Conservation (phyloP, 306 rosid genomes). For the Quercus suber region DNA sequence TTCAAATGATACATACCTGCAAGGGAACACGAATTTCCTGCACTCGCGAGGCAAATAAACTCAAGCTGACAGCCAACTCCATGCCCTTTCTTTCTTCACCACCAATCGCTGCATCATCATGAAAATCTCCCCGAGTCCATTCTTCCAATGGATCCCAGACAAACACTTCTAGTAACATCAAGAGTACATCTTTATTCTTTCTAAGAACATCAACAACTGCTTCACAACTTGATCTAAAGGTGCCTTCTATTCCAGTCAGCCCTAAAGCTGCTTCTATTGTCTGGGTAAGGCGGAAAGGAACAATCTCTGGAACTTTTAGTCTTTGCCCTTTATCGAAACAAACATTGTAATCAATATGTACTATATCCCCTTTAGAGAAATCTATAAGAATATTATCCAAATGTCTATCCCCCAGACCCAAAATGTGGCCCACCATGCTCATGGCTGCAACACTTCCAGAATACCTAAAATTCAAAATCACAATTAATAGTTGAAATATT, state of each 20-base stretch:
- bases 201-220: conserved; percentile 66
- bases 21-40: conserved; percentile 97
- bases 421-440: conserved; percentile 96
- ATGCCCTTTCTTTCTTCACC: conserved; percentile 98
- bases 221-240: conserved; percentile 94
- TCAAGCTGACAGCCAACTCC: conserved; percentile 98
- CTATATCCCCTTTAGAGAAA: conserved; percentile 84
- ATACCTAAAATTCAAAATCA: conserved; percentile 55
- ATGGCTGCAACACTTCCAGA: conserved; percentile 93
- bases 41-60: conserved; percentile 95
- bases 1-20: conserved; percentile 54
- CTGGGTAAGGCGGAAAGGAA: conserved; percentile 96
- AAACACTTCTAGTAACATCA: conserved; percentile 90
- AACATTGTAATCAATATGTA: conserved; percentile 93
- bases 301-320: conserved; percentile 92
- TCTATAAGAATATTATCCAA: conserved; percentile 90
- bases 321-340: conserved; percentile 93
- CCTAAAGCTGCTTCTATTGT: conserved; percentile 94
- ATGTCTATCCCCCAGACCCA: conserved; percentile 96
- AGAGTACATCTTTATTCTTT: conserved; percentile 85
- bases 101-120: conserved; percentile 94
- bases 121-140: conserved; percentile 98
- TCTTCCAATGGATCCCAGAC: conserved; percentile 96
- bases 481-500: conserved; percentile 9
- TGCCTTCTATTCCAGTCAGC: conserved; percentile 88